Percentiles rank a stretch among this genome's conserved stretches.
Conservation (phyloP, 2,329 filamentous ascomycete species). For the Verticillium nonalfalfae region DNA sequence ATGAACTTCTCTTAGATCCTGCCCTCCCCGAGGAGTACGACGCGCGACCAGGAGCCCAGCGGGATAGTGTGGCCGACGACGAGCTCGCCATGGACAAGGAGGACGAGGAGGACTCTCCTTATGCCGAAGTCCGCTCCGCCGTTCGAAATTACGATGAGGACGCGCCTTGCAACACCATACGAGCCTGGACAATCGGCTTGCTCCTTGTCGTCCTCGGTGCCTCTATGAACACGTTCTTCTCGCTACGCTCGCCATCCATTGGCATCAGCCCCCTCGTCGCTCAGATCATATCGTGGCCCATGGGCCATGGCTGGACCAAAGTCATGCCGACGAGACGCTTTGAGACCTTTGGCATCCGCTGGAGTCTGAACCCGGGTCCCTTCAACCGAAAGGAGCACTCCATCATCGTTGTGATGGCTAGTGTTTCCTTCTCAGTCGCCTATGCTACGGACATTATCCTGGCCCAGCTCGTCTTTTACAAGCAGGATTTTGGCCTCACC, state of each 20-base stretch:
- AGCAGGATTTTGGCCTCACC: constrained; percentile 58
- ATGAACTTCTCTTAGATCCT: constrained; percentile 51
- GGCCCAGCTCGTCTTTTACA: constrained; percentile 66
- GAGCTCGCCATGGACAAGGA: constrained; percentile 26
- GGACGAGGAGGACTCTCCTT: constrained; percentile 53
- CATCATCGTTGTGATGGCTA: constrained; percentile 65
- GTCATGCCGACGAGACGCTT: constrained; percentile 44
- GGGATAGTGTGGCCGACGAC: constrained; percentile 19
- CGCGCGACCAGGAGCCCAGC: constrained; percentile 19
- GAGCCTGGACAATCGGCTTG: constrained; percentile 59
- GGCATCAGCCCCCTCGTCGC: constrained; percentile 54
- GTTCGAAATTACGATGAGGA: constrained; percentile 60
- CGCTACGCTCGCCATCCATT: constrained; percentile 55
- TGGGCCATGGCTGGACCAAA: constrained; percentile 55
- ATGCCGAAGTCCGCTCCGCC: constrained; percentile 59
- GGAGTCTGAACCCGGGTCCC: constrained; percentile 59
- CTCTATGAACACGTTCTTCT: constrained; percentile 58
- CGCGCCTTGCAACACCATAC: constrained; percentile 58
- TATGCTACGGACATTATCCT: constrained; percentile 72
- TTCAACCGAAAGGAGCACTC: constrained; percentile 68
- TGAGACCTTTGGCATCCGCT: constrained; percentile 44
- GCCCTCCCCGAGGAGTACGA: constrained; percentile 39
- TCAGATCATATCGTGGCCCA: constrained; percentile 57
- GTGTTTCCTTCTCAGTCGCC: constrained; percentile 62
- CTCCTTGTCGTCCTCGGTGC: constrained; percentile 49